Evolutionary conservation across 768 basidiomycete species (phyloP).

Genomic region (Boletus rubropictus): DNA sequence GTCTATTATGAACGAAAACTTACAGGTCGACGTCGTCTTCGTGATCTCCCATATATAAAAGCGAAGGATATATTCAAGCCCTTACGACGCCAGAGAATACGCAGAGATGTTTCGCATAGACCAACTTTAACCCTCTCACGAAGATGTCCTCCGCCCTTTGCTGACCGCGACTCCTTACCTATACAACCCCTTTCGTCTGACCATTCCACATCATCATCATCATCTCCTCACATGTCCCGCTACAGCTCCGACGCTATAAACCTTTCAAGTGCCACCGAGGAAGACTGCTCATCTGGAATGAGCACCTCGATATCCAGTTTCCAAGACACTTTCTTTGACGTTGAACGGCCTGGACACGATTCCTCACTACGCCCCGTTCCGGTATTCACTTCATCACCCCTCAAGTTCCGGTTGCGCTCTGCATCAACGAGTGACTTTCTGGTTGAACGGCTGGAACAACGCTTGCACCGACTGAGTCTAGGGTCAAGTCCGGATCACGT

Average conservation of each 20-base stretch:
- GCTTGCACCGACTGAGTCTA: conserved; percentile 17
- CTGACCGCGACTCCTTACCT: conserved; percentile 7
- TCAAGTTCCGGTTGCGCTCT: conserved; percentile 20
- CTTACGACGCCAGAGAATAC: conserved; percentile 12
- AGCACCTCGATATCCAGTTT: conserved; percentile 1
- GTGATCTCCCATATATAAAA: conserved; percentile 18
- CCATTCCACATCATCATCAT: neutral
- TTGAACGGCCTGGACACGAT: neutral
- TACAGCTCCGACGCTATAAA: conserved; percentile 4
- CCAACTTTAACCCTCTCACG: conserved; percentile 4
- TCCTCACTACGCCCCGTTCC: neutral
- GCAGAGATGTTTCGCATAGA: conserved; percentile 1
- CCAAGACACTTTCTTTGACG: neutral
- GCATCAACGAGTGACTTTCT: conserved; percentile 12
- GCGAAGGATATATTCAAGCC: conserved; percentile 20
- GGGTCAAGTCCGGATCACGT: conserved; percentile 3
- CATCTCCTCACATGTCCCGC: neutral
- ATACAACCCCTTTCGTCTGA: neutral
- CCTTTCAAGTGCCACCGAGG: conserved; percentile 8
- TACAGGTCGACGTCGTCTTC: conserved; percentile 7
- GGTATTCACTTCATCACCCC: conserved; percentile 15
- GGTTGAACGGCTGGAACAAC: conserved; percentile 18
- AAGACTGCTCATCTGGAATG: conserved; percentile 13
- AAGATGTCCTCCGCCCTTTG: conserved; percentile 1
- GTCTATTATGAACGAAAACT: conserved; percentile 7